Evolutionary conservation across 768 basidiomycete species (phyloP), one percentile per base, ranked within the genome.

Genomic region (Podaxis carcinomalis): DNA sequence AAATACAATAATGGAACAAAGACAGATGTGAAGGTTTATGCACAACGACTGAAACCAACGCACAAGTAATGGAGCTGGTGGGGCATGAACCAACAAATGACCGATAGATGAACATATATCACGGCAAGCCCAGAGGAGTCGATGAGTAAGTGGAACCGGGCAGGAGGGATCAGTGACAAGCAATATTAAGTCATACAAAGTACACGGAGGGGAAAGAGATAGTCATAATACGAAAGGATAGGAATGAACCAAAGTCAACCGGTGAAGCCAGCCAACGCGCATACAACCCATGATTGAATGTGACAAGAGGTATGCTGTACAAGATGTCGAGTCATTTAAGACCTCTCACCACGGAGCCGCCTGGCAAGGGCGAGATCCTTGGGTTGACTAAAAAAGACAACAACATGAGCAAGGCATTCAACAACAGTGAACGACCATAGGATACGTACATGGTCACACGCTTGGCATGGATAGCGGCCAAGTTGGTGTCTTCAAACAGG

Each of bases 381-480:
- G 68, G 92, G 92, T 83, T 91, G 89, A 69, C 85, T 88, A 68
- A 65, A 57, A 62, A 23, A 44, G 19, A 64, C 68, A 76, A 80
- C 36, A 76, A 79, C 35, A 63, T 59, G 62, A 59, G 50, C 50
- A 61, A 37, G 39, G 39, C 55, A 39, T 25, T 59, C 40, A 66
- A 27, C 19, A 37, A 49, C 35, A 51, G 56, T 62, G 52, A n/a
- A n/a, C 13, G 36, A 60, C 58, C 56, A 28, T 3, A 42, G 37
- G 27, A 19, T 3, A 68, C 71, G 56, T 67, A 70, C 68, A 72
- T 68, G 50, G 71, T 68, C 37, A 69, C 70, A 71, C 91, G 88
- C 77, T 93, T 93, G 56, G 91, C 91, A 70, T 93, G 91, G 73
- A 93, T 93, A 59, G 91, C 91, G 66, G 92, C 92, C 84, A 93